These are phyloP conservation scores for Diplodia scrobiculata DNA, from an alignment of 2,329 filamentous ascomycete genomes.

Conservation along the genomic window DNA sequence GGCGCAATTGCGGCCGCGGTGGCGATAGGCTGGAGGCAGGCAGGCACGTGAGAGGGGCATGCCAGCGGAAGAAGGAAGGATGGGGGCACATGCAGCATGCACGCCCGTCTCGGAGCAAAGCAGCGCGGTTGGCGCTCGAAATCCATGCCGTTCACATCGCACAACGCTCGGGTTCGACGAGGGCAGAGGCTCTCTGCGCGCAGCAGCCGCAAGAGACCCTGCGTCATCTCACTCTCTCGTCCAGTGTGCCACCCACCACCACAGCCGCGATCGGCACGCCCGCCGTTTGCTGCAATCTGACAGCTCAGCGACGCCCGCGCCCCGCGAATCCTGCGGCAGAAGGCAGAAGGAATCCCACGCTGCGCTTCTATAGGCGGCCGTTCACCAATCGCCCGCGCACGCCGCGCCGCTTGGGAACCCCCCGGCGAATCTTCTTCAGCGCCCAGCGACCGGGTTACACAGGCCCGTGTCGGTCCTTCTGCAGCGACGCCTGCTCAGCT, in stretches of 20 bases:
- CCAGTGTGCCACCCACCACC: background rate
- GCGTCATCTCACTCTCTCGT: conserved; percentile 6
- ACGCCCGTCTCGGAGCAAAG: background rate
- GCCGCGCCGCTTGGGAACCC: background rate
- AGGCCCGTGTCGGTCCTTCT: background rate
- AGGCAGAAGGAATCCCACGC: background rate
- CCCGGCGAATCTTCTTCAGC: conserved; percentile 18
- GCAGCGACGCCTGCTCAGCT: background rate
- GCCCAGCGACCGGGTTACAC: conserved; percentile 20
- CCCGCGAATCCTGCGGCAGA: conserved; percentile 1
- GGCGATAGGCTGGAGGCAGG: no score
- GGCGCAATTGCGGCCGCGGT: no score
- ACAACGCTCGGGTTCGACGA: background rate
- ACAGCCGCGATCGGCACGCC: conserved; percentile 1
- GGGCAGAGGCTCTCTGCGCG: conserved; percentile 15
- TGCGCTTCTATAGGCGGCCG: background rate
- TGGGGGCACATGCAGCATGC: background rate
- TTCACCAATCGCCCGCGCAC: background rate
- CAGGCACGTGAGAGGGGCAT: no score
- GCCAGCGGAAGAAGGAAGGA: no score
- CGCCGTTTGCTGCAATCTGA: background rate
- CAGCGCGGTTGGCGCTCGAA: conserved; percentile 19
- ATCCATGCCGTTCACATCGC: background rate
- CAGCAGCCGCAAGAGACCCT: conserved; percentile 20
- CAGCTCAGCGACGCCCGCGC: background rate